These are phyloP conservation scores for Mycotypha africana DNA, from an alignment of 371 early-diverging fungal species.

Conservation along the genomic window DNA sequence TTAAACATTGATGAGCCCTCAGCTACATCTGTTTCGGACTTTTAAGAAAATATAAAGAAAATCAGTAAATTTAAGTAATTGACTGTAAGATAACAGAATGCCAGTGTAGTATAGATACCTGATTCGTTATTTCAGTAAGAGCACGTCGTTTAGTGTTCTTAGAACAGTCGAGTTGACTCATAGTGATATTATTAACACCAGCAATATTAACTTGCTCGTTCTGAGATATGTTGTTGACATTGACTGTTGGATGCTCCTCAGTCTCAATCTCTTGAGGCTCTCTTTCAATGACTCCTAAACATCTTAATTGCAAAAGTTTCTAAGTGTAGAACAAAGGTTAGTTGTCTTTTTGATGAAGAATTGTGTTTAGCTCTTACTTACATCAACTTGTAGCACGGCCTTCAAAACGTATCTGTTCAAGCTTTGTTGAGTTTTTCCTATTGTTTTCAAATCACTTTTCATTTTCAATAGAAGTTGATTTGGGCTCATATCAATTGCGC, in stretches of 20 bases:
- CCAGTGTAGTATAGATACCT: conserved; percentile 1
- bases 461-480: conserved; percentile 1
- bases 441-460: conserved; percentile 1
- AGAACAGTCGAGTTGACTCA: no score
- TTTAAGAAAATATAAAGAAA: conserved; percentile 3
- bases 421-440: conserved; percentile 1
- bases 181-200: no score
- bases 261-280: neutral
- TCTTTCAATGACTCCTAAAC: neutral
- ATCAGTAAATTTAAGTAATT: conserved; percentile 1
- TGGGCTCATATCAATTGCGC: conserved; percentile 4
- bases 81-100: conserved; percentile 1
- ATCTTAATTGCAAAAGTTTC: conserved; percentile 3
- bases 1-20: conserved; percentile 2
- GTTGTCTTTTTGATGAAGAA: neutral
- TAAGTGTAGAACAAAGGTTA: conserved; percentile 1
- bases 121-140: no score
- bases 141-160: no score
- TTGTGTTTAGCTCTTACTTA: conserved; percentile 4
- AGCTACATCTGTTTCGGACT: conserved; percentile 6
- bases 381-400: neutral
- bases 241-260: conserved; percentile 3
- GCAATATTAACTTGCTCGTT: no score
- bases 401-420: neutral
- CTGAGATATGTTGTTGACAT: conserved; percentile 8